Evolutionary conservation across 2,329 filamentous ascomycete species (phyloP), one percentile per base, ranked within the genome.

Genomic region (Stemphylium vesicarium): DNA sequence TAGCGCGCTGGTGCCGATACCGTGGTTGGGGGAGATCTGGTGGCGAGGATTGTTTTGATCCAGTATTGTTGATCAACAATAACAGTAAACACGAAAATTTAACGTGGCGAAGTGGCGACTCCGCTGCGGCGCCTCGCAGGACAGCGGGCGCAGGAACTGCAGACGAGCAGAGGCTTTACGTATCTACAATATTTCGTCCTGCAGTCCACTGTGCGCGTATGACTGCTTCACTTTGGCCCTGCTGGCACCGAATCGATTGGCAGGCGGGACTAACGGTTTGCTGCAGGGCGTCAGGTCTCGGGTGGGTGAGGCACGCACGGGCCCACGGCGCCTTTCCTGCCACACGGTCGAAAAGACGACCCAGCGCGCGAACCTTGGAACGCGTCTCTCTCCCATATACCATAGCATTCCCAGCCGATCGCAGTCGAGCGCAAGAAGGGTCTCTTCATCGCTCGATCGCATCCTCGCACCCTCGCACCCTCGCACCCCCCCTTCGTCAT

Each of bases 381-480:
- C 64, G 64, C 65, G 64, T 63, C 61, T 36, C 4, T 55, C 42
- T 49, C 55, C 57, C 61, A 61, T 65, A 58, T 62, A 59, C 63
- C 68, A 64, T 54, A 20, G 26, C 52, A 29, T 41, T 62, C 60
- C 57, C 64, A 59, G 59, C 59, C 64, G 66, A 66, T 68, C 63
- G 60, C 62, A 51, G 18, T 51, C 57, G 61, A 62, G 57, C 63
- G 61, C 59, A 49, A 53, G 45, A 70, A 65, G 63, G 57, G 60
- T 66, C 64, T 50, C 43, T 54, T 40, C 62, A 66, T 67, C 64
- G 63, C 58, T 58, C 56, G 44, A 43, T 38, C 47, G 47, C 49
- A 29, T 29, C 26, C 26, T 29, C 36, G 49, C 29, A 40, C 53
- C 40, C 6, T 7, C 22, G 20, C 20, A 22, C 20, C 20, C 20